These are phyloP conservation scores for Tillandsia fasciculata DNA, from an alignment of 176 grass and related monocot genomes.

Conservation along the genomic window DNA sequence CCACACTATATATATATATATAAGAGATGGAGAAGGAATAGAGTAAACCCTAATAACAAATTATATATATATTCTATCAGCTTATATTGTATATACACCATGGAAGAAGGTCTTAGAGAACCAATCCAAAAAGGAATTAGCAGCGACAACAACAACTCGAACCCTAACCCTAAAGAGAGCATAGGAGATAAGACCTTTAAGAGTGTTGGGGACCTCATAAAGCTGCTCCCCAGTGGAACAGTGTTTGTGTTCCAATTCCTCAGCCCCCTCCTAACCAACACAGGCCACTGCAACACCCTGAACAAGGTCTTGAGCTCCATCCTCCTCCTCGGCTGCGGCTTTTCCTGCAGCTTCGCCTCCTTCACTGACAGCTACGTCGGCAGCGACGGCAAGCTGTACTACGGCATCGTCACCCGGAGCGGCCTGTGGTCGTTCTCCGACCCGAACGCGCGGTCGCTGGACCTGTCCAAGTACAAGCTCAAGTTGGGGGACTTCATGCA, in stretches of 20 bases:
- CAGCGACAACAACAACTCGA: slow-evolving; percentile 6
- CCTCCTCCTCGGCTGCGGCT: slow-evolving; percentile 45
- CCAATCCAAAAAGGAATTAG: not conserved
- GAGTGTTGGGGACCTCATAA: slow-evolving; percentile 58
- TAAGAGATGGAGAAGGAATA: too few relatives aligned
- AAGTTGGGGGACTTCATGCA: slow-evolving; percentile 55
- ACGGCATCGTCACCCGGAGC: slow-evolving; percentile 41
- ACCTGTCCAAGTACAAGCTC: slow-evolving; percentile 53
- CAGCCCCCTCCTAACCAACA: slow-evolving; percentile 52
- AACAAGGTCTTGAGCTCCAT: slow-evolving; percentile 32
- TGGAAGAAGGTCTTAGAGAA: not conserved
- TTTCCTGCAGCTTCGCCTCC: slow-evolving; percentile 48
- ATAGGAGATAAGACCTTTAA: slow-evolving; percentile 35
- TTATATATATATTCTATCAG: too few relatives aligned
- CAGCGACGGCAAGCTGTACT: slow-evolving; percentile 59
- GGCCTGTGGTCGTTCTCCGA: slow-evolving; percentile 51
- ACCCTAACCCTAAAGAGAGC: not conserved
- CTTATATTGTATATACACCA: not conserved
- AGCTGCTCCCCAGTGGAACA: slow-evolving; percentile 72
- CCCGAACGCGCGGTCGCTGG: slow-evolving; percentile 19
- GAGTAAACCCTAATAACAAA: too few relatives aligned
- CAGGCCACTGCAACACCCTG: slow-evolving; percentile 37
- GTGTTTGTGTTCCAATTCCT: slow-evolving; percentile 81
- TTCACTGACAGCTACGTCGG: slow-evolving; percentile 85
- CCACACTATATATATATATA: too few relatives aligned